A percentile compares a stretch with the other conserved stretches of the same genome.
phyloP scores from a whole-genome alignment of 1,139 yeast genomes.

The Hansenula sp. region DNA sequence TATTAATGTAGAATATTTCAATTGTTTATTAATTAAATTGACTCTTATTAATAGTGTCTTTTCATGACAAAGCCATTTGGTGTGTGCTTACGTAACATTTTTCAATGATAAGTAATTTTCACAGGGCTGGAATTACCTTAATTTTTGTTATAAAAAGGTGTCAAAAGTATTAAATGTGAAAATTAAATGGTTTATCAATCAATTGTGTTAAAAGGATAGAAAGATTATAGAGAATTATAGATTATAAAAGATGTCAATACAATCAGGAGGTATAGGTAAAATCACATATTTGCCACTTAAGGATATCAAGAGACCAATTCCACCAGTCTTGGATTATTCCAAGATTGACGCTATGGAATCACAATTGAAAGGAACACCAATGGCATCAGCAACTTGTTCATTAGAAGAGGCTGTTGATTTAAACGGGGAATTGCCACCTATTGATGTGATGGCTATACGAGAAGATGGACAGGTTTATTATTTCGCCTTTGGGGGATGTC shows the following conservation, averaged over 20 bases:
- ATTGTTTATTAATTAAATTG: too few species aligned
- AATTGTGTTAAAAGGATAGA: too few species aligned
- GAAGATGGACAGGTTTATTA: conserved; percentile 59
- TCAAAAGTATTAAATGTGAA: background rate
- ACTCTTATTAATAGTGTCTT: too few species aligned
- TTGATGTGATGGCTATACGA: conserved; percentile 67
- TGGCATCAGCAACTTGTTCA: conserved; percentile 60
- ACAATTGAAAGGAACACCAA: conserved; percentile 61
- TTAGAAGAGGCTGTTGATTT: conserved; percentile 38
- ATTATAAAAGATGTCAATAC: conserved; percentile 36
- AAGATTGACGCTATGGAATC: conserved; percentile 80
- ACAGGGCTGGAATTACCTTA: background rate
- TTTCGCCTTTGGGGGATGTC: conserved; percentile 87
- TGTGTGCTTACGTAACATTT: background rate
- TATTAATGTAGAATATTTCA: too few species aligned
- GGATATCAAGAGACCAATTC: conserved; percentile 72
- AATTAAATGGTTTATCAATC: too few species aligned
- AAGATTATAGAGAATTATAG: background rate
- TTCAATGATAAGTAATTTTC: background rate
- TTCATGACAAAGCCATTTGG: background rate
- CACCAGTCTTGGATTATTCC: conserved; percentile 70
- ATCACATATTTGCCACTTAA: conserved; percentile 58
- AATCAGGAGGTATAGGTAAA: conserved; percentile 40
- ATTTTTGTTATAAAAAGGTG: conserved; percentile 1
- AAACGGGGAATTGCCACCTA: conserved; percentile 65